Base-by-base conservation (phyloP, 2,329 filamentous ascomycete genomes). In the Aspergillus calidoustus region DNA sequence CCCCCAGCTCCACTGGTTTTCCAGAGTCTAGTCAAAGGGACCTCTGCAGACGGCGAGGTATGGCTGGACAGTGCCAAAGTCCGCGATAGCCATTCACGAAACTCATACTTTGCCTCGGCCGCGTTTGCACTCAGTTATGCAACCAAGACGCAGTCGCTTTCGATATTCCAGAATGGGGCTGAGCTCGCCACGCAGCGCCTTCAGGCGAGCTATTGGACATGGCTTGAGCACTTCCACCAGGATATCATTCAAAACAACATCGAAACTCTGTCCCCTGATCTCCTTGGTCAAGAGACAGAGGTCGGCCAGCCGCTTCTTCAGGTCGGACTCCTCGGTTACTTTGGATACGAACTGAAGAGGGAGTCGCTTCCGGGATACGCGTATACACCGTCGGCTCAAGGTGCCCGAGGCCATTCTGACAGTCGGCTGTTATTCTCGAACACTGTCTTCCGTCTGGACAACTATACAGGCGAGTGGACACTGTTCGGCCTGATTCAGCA, bases 1-100 rank as follows among this genome's bases (percentile, higher is more conserved):
- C 38, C 52, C 2, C 28, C 25, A 9, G 19, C 52, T 3, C 19
- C 44, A n/a, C 7, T 30, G 11, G 52, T 46, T 3, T 54, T 54
- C 52, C 52, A 54, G 23, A 44, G 19, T 19, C 13, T 54, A 9
- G 25, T 54, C 2, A 54, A 46, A 38, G 52, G 38, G 11, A 4
- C 19, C 5, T 54, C 52, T 3, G 13, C 6, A 3, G 52, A 54
- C 11, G 52, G 52, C 2, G 52, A 54, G 34, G 38, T 54, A 15
- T 54, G 52, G 52, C 52, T 54, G 6, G 52, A 54, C 11, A 54
- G 52, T 22, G 52, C 52, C 38, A 54, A 54, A 13, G 19, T 54
- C 38, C 52, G 52, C 38, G 52, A 54, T 8, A 54, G 52, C 52
- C 52, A 54, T 19, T 54, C 52, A 1, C 52, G 52, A 22, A 54